Base-by-base conservation (phyloP, 23 red algal genomes). In the Gracilaria caudata region DNA sequence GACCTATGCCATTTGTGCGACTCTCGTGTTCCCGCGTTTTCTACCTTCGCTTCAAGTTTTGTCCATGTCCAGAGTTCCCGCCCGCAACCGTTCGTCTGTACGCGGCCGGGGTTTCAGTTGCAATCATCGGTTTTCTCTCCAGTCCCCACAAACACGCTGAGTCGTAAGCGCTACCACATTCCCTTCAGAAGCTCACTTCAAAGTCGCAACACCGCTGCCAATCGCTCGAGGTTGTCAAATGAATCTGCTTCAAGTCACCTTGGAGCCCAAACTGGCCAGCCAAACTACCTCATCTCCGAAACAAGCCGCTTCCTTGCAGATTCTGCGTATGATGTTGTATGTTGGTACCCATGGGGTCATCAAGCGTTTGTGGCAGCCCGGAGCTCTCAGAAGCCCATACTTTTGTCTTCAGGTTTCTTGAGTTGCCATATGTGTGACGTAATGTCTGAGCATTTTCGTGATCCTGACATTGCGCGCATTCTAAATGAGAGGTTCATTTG, bases 351-450 rank as follows among this genome's bases (percentile, higher is more conserved):
- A 21, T 95, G 93, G 93, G 85, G 93, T 26, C 55, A 90, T 39
- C 60, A 70, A 41, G 93, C 93, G 25, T 95, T 95, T 63, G 39
- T 47, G 29, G 57, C 79, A 4, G 93, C 93, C n/a, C 80, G 65
- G 30, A 40, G 23, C 34, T 25, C 66, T 2, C 86, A 95, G 28
- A 89, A 89, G 36, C 93, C 93, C 1, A 95, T 95, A 10, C 73
- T 95, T 17, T 72, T 95, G 40, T 95, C 93, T 43, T 81, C 81
- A 3, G 93, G 93, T 9, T 95, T 89, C 82, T 68, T 87, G 26
- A 91, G 76, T 21, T 95, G 93, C 71, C 93, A 95, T 65, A 84
- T 86, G 93, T 95, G 81, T 70, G 82, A 84, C 37, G 79, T 89
- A 10, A 91, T 91, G 87, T 78, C 57, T 5, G 78, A 74, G 20